phyloP scores from a whole-genome alignment of 1,139 yeast genomes.

The Magnusiomyces starmeri region DNA sequence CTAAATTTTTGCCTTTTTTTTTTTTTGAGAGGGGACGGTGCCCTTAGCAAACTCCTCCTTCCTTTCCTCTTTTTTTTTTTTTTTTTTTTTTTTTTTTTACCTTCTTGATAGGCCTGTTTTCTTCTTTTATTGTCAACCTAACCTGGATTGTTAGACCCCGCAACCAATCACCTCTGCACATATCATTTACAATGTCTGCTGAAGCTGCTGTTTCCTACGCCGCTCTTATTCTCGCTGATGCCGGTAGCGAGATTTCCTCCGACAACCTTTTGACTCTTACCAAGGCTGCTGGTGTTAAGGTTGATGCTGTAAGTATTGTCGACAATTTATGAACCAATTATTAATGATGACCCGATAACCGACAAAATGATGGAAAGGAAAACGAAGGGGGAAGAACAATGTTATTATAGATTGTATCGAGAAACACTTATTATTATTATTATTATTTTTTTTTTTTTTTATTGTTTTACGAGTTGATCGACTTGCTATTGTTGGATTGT shows the following conservation, averaged over 20 bases:
- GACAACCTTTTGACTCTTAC: conserved; percentile 79
- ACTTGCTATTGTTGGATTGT: too few relatives aligned
- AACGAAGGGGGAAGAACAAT: too few relatives aligned
- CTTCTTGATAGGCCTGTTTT: not conserved
- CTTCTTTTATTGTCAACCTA: not conserved
- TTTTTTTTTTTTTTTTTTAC: not conserved
- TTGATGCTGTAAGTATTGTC: conserved; percentile 51
- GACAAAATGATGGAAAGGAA: conserved; percentile 49
- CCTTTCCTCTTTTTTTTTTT: not conserved
- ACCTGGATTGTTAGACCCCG: not conserved
- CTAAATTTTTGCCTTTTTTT: not conserved
- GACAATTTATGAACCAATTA: too few relatives aligned
- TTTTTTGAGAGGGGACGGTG: too few relatives aligned
- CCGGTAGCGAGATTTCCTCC: conserved; percentile 85
- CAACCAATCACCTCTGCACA: conserved; percentile 7
- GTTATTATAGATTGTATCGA: too few relatives aligned
- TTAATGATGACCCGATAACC: too few relatives aligned
- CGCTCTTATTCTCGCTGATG: conserved; percentile 94
- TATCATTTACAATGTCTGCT: conserved; percentile 25
- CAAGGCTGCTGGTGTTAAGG: conserved; percentile 81
- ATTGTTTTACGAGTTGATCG: too few relatives aligned
- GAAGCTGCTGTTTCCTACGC: conserved; percentile 47
- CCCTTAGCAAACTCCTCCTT: not conserved
- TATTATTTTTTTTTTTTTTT: too few relatives aligned
- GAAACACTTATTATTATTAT: too few relatives aligned